Conservation (phyloP, 2,329 filamentous ascomycete genomes). For the Beauveria scarabaeidicola region DNA sequence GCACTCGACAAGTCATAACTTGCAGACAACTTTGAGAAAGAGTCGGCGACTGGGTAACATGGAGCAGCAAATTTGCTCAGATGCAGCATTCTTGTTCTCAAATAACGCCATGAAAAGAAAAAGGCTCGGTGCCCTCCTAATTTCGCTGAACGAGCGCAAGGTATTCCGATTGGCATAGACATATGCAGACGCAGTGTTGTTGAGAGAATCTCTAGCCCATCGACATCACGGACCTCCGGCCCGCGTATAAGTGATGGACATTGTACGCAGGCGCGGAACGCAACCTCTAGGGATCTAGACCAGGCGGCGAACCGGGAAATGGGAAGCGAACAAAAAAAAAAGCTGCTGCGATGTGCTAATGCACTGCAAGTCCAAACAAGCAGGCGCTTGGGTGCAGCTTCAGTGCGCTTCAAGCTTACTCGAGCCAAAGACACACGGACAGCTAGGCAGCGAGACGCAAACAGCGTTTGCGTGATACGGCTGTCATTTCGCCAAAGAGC, state of each 20-base stretch:
- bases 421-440: neutral
- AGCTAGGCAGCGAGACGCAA: neutral
- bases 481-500: neutral
- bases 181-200: too few relatives aligned
- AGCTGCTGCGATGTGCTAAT: neutral
- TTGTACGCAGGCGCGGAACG: neutral
- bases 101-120: too few relatives aligned
- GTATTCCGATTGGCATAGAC: too few relatives aligned
- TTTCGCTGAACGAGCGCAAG: too few relatives aligned
- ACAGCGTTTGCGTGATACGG: neutral
- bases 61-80: too few relatives aligned
- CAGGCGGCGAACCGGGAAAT: neutral
- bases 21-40: neutral
- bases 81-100: too few relatives aligned
- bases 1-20: neutral
- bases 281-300: too few relatives aligned
- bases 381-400: neutral
- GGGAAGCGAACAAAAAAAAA: neutral
- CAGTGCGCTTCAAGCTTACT: neutral
- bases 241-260: too few relatives aligned
- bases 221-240: too few relatives aligned
- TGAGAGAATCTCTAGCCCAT: too few relatives aligned
- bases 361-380: neutral
- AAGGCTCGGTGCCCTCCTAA: too few relatives aligned
- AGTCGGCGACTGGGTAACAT: neutral